Conservation (phyloP, 495 filamentous ascomycete genomes). For the Aspergillus conjunctus region DNA sequence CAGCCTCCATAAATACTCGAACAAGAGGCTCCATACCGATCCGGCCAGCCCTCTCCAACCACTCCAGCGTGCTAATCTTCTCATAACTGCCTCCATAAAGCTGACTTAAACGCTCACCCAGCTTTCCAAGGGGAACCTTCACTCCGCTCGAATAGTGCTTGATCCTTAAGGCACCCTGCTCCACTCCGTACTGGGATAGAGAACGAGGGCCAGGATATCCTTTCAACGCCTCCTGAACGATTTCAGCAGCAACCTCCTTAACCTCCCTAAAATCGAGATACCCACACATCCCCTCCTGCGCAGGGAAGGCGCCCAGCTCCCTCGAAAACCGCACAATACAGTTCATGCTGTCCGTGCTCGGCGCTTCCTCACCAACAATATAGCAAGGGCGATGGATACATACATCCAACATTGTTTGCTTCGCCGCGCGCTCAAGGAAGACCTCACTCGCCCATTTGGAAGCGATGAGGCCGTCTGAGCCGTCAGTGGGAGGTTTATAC, state of each 20-base stretch:
- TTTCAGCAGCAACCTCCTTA: not conserved
- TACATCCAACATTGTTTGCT: not conserved
- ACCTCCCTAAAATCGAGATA: not conserved
- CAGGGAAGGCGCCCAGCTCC: not conserved
- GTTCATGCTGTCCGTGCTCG: not conserved
- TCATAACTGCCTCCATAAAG: not conserved
- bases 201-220: not conserved
- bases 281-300: not conserved
- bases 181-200: not conserved
- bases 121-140: not conserved
- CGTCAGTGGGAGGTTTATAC: slow-evolving; percentile 1
- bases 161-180: not conserved
- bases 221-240: not conserved
- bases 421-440: not conserved
- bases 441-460: slow-evolving; percentile 16
- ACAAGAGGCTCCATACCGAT: not conserved
- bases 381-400: slow-evolving; percentile 11
- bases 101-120: not conserved
- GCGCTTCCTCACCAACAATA: not conserved
- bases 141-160: not conserved
- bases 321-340: not conserved
- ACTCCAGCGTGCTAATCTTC: not conserved
- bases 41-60: no score
- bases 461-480: slow-evolving; percentile 8
- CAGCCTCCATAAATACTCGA: not conserved